A percentile compares a stretch with the other conserved stretches of the same genome.
Evolutionary conservation across 495 filamentous ascomycete species (phyloP).

Genomic region (Aspergillus bertholletiae): DNA sequence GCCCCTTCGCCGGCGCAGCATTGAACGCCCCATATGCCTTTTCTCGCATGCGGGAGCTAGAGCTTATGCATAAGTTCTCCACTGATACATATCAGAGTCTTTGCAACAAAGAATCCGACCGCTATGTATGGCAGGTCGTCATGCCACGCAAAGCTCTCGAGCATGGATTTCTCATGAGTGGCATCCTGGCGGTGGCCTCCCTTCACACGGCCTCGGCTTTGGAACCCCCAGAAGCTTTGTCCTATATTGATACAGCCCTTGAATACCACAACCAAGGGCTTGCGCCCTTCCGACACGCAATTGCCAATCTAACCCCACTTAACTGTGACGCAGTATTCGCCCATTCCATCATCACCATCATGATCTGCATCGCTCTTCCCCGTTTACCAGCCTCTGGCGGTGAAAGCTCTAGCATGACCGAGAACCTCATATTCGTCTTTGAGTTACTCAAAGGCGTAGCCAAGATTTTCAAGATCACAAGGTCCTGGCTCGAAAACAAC

Average conservation of each 20-base stretch:
- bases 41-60: slow-evolving; percentile 29
- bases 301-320: slow-evolving; percentile 41
- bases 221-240: slow-evolving; percentile 31
- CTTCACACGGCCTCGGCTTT: slow-evolving; percentile 46
- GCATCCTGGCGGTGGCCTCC: slow-evolving; percentile 50
- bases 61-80: slow-evolving; percentile 42
- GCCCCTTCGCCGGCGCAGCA: background rate
- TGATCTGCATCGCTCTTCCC: slow-evolving; percentile 47
- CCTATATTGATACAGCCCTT: slow-evolving; percentile 49
- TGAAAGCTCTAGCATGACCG: slow-evolving; percentile 28
- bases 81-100: slow-evolving; percentile 38
- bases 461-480: slow-evolving; percentile 31
- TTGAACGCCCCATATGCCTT: slow-evolving; percentile 10
- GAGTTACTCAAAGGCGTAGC: slow-evolving; percentile 35
- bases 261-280: slow-evolving; percentile 49
- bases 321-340: slow-evolving; percentile 52
- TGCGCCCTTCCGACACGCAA: slow-evolving; percentile 38
- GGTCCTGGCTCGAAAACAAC: slow-evolving; percentile 27
- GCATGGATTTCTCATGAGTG: slow-evolving; percentile 53
- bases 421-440: slow-evolving; percentile 35
- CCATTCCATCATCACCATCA: slow-evolving; percentile 48
- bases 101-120: slow-evolving; percentile 23
- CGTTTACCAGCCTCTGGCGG: slow-evolving; percentile 31
- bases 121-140: slow-evolving; percentile 33
- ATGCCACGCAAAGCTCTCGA: slow-evolving; percentile 46